Evolutionary conservation across 371 early-diverging fungal genomes (phyloP), one percentile per base, ranked within the genome.

Genomic region (Batkoa obscura): DNA sequence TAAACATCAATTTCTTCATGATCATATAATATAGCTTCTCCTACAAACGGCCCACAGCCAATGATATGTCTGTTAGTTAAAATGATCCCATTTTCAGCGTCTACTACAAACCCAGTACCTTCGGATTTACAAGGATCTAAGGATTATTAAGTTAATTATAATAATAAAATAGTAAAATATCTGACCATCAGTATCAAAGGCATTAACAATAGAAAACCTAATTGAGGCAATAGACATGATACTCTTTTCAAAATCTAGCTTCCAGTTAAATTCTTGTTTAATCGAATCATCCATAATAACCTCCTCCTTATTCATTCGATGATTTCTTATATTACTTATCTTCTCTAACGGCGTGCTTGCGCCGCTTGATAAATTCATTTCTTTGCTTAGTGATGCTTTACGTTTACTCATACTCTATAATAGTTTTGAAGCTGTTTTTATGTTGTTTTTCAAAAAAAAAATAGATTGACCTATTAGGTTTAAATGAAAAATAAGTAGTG

Each of bases 31-130:
- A 89, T 69, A 1, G 85, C 81, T 60, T 77, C 81, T 0, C 85
- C 88, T 30, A 86, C 79, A 55, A 86, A 80, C 2, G 92, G 94
- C 0, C 86, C 92, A 0, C 86, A 75, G 43, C 86, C 81, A 23
- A 84, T 85, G 12, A 91, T 88, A 58, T 92, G 92, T 1, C 91
- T 72, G 66, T 94, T 94, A 9, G 94, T 86, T 37, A 93, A 74
- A 48, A 93, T 88, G 43, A 92, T 74, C 8, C 92, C 96, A 1
- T 72, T 72, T 56, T 76, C 59, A 3, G 83, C 85, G 61, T 95
- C 94, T 0, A 95, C 93, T 15, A 95, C 83, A 64, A 94, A 94
- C 6, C 96, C 96, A 8, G 94, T 81, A 0, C 94, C 93, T 53
- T 69, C 69, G 43, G 67, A 65, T 0, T 65, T 65, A 39, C 65